Conservation (phyloP, 106 monocot species). For the Dendrobium huoshanense region DNA sequence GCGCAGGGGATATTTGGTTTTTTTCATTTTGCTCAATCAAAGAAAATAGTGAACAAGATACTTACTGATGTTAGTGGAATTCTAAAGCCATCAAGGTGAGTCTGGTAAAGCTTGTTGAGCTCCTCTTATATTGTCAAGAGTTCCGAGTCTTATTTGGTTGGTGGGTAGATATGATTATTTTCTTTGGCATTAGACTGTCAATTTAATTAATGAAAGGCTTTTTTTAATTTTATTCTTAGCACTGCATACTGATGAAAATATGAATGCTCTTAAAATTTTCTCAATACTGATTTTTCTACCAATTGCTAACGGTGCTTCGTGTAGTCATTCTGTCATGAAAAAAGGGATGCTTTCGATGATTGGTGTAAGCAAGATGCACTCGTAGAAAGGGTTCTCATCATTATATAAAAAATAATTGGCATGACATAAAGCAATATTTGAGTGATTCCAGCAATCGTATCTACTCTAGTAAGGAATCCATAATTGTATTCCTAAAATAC, state of each 20-base stretch:
- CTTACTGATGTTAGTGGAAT: conserved; percentile 60
- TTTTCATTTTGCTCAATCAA: conserved; percentile 32
- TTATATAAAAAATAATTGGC: not conserved
- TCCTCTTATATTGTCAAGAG: not conserved
- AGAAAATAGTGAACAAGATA: conserved; percentile 60
- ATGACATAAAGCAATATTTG: too few relatives aligned
- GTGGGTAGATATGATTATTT: not conserved
- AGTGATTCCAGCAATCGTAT: too few relatives aligned
- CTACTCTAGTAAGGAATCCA: too few relatives aligned
- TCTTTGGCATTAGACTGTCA: not conserved
- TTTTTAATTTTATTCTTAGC: not conserved
- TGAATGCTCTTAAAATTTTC: not conserved
- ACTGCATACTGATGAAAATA: not conserved
- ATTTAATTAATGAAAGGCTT: not conserved
- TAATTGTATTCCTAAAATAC: too few relatives aligned
- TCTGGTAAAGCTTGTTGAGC: not conserved
- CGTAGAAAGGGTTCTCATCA: not conserved
- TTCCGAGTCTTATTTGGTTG: not conserved
- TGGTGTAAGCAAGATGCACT: not conserved
- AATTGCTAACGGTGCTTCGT: not conserved
- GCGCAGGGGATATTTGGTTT: conserved; percentile 52
- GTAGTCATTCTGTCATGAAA: not conserved
- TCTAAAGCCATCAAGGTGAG: conserved; percentile 74
- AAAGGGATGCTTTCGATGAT: too few relatives aligned
- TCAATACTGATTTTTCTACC: not conserved